Evolutionary conservation across 768 basidiomycete genomes (phyloP).

Genomic region (Mycena pura): DNA sequence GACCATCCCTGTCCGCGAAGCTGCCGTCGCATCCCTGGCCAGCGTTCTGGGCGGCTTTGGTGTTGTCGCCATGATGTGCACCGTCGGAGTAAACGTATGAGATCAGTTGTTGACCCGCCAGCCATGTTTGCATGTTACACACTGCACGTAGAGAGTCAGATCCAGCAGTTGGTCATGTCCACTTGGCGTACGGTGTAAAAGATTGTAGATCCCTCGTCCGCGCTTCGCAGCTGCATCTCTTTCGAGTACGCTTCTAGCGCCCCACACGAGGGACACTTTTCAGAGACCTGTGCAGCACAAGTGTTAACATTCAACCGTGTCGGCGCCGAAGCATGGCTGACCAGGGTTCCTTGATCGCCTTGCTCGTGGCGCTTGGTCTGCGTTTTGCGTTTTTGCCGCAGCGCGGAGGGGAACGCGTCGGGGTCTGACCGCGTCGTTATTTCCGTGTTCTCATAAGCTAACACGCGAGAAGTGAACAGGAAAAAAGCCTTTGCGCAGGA

Average conservation of each 20-base stretch:
- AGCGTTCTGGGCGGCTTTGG: conserved; percentile 88
- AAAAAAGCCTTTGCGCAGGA: no score
- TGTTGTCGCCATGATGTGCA: conserved; percentile 88
- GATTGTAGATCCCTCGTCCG: conserved; percentile 94
- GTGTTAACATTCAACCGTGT: neutral
- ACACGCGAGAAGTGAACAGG: neutral
- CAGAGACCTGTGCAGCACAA: conserved; percentile 66
- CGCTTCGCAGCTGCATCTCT: conserved; percentile 90
- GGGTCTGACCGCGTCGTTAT: conserved; percentile 92
- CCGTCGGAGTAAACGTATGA: conserved; percentile 84
- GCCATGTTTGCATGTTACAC: conserved; percentile 75
- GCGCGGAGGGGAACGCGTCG: conserved; percentile 90
- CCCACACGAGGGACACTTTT: conserved; percentile 89
- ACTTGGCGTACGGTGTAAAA: conserved; percentile 81
- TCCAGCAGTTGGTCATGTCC: neutral
- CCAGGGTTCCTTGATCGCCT: conserved; percentile 67
- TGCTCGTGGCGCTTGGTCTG: conserved; percentile 81
- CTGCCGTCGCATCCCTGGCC: conserved; percentile 72
- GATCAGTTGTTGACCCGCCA: conserved; percentile 83
- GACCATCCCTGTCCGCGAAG: conserved; percentile 66
- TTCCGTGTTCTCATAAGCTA: conserved; percentile 92
- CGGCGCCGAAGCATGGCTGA: conserved; percentile 28
- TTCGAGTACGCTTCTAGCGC: conserved; percentile 87
- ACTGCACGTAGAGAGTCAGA: conserved; percentile 49
- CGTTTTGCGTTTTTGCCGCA: conserved; percentile 89